Evolutionary conservation across 768 basidiomycete species (phyloP).

Genomic region (Ramaria sp.): DNA sequence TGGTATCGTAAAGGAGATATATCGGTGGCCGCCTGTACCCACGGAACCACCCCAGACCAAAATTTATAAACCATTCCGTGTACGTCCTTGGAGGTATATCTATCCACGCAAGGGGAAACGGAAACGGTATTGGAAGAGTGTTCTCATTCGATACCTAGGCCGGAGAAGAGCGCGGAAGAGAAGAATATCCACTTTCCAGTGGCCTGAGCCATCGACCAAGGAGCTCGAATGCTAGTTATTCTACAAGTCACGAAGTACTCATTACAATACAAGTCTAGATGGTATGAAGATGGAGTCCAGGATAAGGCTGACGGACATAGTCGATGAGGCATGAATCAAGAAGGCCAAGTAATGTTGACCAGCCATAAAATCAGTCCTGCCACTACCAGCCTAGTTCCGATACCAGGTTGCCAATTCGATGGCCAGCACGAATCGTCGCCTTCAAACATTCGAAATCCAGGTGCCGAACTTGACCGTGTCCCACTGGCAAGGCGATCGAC

Average conservation of each 20-base stretch:
- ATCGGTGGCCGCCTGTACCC: background rate
- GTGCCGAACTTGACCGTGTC: background rate
- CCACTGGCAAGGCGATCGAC: slow-evolving; percentile 1
- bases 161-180: background rate
- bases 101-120: slow-evolving; percentile 1
- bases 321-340: background rate
- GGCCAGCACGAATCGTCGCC: background rate
- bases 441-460: background rate
- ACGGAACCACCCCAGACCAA: background rate
- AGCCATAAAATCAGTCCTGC: background rate
- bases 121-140: background rate
- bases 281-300: background rate
- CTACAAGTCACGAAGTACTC: background rate
- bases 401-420: background rate
- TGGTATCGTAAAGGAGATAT: slow-evolving; percentile 31
- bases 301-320: background rate
- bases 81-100: background rate
- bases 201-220: too few relatives aligned
- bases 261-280: background rate
- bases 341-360: background rate
- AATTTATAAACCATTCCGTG: background rate
- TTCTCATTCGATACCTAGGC: background rate
- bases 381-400: background rate
- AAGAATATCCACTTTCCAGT: background rate
- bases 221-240: too few relatives aligned